Evolutionary conservation across 1,139 yeast genomes (phyloP).

Genomic region (Suhomyces panamericanus): DNA sequence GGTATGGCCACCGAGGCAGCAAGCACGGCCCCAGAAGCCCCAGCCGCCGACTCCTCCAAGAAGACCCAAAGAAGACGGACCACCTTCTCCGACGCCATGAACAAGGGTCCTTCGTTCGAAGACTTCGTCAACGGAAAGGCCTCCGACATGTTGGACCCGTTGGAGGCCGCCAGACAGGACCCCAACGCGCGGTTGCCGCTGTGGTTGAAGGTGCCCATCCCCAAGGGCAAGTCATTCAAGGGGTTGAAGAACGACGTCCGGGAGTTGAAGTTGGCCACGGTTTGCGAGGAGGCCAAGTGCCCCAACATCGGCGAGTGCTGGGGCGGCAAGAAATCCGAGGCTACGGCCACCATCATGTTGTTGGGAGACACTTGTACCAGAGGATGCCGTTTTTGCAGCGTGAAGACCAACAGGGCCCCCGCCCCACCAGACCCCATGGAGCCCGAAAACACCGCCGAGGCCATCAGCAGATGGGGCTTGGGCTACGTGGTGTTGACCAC

Average conservation of each 20-base stretch:
- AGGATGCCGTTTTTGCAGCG: slow-evolving; percentile 97
- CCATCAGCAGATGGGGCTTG: slow-evolving; percentile 96
- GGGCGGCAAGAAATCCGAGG: slow-evolving; percentile 95
- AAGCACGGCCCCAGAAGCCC: not conserved
- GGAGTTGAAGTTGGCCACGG: slow-evolving; percentile 87
- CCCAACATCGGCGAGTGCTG: slow-evolving; percentile 99
- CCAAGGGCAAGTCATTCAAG: slow-evolving; percentile 82
- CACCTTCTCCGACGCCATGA: slow-evolving; percentile 67
- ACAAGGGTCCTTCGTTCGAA: slow-evolving; percentile 89
- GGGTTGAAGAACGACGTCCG: slow-evolving; percentile 82
- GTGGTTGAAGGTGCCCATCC: slow-evolving; percentile 95
- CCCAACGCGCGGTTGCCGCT: slow-evolving; percentile 75
- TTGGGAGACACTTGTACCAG: slow-evolving; percentile 98
- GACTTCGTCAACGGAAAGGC: slow-evolving; percentile 87
- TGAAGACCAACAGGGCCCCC: slow-evolving; percentile 87
- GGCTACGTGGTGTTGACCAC: slow-evolving; percentile 98
- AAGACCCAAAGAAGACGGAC: slow-evolving; percentile 51
- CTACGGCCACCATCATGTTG: slow-evolving; percentile 99
- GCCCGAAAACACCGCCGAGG: slow-evolving; percentile 97
- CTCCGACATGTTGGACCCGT: slow-evolving; percentile 64
- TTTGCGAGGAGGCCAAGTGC: slow-evolving; percentile 97
- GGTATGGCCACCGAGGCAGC: slow-evolving; percentile 11
- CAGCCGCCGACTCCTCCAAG: not conserved
- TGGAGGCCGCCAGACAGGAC: slow-evolving; percentile 62
- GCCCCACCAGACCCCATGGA: slow-evolving; percentile 91